phyloP scores from a whole-genome alignment of 2,329 filamentous ascomycete species.

The Mariannaea sp. region DNA sequence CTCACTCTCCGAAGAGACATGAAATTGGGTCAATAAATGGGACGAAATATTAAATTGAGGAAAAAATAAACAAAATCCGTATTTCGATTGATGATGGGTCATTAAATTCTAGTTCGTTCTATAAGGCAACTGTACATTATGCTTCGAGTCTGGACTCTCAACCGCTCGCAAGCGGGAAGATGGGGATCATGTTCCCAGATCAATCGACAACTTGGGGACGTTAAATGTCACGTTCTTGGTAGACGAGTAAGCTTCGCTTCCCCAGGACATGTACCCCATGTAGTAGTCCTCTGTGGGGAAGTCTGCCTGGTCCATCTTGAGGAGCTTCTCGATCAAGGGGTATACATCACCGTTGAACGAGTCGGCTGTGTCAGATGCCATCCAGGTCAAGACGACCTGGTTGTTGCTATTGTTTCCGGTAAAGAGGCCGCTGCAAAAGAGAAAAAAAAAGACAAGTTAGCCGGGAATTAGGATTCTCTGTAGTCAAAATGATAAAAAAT shows the following conservation, averaged over 20 bases:
- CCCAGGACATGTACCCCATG: conserved; percentile 57
- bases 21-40: no score
- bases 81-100: conserved; percentile 1
- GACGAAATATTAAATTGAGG: no score
- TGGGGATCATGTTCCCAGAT: conserved; percentile 33
- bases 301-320: conserved; percentile 39
- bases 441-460: conserved; percentile 9
- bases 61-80: no score
- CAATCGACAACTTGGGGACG: conserved; percentile 47
- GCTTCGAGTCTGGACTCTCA: background rate
- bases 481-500: no score
- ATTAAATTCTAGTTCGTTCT: conserved; percentile 28
- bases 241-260: conserved; percentile 54
- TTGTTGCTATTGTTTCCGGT: conserved; percentile 45
- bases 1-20: no score
- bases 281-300: conserved; percentile 51
- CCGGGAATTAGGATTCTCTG: no score
- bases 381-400: conserved; percentile 58
- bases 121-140: conserved; percentile 18
- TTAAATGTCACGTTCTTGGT: conserved; percentile 53
- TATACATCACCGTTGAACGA: conserved; percentile 54
- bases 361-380: conserved; percentile 43
- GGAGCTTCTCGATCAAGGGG: conserved; percentile 50
- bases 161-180: background rate
- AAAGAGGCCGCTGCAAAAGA: conserved; percentile 46